Base-by-base conservation (phyloP, 441 rosid species). In the Monsonia emarginata region DNA sequence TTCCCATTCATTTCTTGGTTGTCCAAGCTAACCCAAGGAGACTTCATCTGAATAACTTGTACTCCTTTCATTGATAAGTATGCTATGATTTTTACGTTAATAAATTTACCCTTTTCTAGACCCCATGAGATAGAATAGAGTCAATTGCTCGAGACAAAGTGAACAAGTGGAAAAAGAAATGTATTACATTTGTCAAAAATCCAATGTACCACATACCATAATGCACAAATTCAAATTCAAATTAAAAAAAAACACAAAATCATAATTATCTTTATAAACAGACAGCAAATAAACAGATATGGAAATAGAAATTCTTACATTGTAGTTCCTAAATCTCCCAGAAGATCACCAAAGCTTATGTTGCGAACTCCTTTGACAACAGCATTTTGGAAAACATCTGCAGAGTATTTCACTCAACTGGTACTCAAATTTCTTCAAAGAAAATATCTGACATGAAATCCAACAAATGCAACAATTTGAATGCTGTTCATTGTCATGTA, bases 281-380 rank as follows among this genome's bases (percentile, higher is more conserved):
- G 52, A 14, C 5, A 48, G 31, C 40, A 46, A 21, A 48, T 22
- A 54, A 54, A 62, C 65, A 73, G 57, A 61, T 50, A 13, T 56
- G 50, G 14, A 36, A 62, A 26, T 22, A 30, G 40, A 74, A 73
- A 61, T 68, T 36, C 78, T 69, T 85, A 90, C 98, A 93, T 93
- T 57, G 98, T 86, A 70, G 74, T 79, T 80, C 98, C 98, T 77
- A 93, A 80, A 78, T 93, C 75, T 71, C 93, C 97, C 79, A 82
- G 61, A 68, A 93, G 92, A 76, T 93, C 98, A 56, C 98, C 92
- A 54, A 93, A 93, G 76, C 97, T 88, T 86, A 93, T 83, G 75
- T 86, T 93, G 67, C 83, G 86, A 46, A 90, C 85, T 72, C 97
- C 96, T 78, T 85, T 88, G 58, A 85, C 78, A 68, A 93, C 90